Evolutionary conservation across 352 stramenopile species (phyloP).

Genomic region (Phytophthora boehmeriae): DNA sequence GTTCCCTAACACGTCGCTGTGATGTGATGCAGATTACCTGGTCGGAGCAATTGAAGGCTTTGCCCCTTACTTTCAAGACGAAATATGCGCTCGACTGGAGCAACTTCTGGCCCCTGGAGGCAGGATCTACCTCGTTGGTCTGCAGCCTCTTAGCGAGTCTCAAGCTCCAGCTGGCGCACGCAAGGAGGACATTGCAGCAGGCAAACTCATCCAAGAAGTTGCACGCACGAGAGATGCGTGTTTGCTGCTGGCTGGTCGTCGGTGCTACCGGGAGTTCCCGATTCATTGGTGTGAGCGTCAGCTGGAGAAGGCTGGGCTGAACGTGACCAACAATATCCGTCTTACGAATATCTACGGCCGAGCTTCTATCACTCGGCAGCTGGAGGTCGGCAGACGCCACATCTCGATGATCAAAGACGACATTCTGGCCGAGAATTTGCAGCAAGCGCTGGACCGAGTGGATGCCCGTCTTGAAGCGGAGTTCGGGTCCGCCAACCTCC

Average conservation of each 20-base stretch:
- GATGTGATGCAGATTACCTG: slow-evolving; percentile 78
- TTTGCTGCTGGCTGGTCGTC: slow-evolving; percentile 86
- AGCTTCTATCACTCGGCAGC: slow-evolving; percentile 85
- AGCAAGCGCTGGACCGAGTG: slow-evolving; percentile 65
- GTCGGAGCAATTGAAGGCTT: slow-evolving; percentile 93
- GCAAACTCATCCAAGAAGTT: slow-evolving; percentile 65
- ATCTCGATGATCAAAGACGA: slow-evolving; percentile 75
- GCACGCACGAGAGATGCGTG: slow-evolving; percentile 86
- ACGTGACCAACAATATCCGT: slow-evolving; percentile 53
- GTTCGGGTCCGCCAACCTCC: slow-evolving; percentile 33
- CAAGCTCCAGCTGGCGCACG: slow-evolving; percentile 20
- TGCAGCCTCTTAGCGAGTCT: slow-evolving; percentile 87
- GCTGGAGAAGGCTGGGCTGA: slow-evolving; percentile 57
- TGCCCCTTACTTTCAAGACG: slow-evolving; percentile 88
- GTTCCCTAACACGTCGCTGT: background rate
- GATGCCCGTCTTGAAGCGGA: slow-evolving; percentile 35
- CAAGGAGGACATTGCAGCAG: slow-evolving; percentile 34
- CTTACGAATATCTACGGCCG: slow-evolving; percentile 91
- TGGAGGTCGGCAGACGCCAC: slow-evolving; percentile 89
- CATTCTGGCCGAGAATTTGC: slow-evolving; percentile 40
- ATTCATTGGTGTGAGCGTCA: slow-evolving; percentile 89
- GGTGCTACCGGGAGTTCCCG: slow-evolving; percentile 92
- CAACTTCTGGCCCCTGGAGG: slow-evolving; percentile 79
- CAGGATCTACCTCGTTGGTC: slow-evolving; percentile 88
- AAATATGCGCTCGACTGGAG: slow-evolving; percentile 67